A percentile compares a stretch with the other conserved stretches of the same genome.
Conservation (phyloP, 352 stramenopile genomes). For the Globisporangium carolinianum region DNA sequence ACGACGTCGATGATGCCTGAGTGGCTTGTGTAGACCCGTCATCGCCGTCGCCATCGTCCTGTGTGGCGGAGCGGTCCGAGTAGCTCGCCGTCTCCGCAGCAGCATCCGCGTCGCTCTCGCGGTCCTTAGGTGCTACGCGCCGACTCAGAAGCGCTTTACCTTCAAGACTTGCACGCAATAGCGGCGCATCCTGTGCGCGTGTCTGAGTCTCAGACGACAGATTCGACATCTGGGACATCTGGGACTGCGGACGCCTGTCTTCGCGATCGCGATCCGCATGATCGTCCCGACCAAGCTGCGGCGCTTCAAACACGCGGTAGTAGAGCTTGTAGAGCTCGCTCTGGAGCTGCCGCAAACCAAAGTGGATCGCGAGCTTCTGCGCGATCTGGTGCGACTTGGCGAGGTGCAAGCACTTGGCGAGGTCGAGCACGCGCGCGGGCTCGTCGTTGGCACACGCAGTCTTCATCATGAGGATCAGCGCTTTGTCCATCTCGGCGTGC, state of each 20-base stretch:
- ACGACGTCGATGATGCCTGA: slow-evolving; percentile 9
- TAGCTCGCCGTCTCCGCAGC: no score
- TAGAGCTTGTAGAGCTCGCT: slow-evolving; percentile 72
- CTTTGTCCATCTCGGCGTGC: slow-evolving; percentile 79
- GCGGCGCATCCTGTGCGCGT: not conserved
- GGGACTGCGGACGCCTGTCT: no score
- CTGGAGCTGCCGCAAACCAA: slow-evolving; percentile 63
- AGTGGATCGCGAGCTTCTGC: slow-evolving; percentile 77
- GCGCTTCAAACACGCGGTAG: slow-evolving; percentile 47
- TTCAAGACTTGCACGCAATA: slow-evolving; percentile 6
- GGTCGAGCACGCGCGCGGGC: slow-evolving; percentile 54
- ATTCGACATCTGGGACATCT: slow-evolving; percentile 1
- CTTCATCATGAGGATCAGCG: slow-evolving; percentile 82
- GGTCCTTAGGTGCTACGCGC: not conserved
- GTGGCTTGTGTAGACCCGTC: not conserved
- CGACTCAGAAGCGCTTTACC: slow-evolving; percentile 15
- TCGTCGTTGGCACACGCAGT: slow-evolving; percentile 61
- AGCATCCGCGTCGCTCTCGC: no score
- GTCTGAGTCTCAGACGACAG: not conserved
- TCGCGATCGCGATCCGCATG: not conserved
- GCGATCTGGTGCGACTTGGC: slow-evolving; percentile 83
- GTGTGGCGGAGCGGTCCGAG: not conserved
- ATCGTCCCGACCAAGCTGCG: slow-evolving; percentile 8
- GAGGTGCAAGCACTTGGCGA: slow-evolving; percentile 75
- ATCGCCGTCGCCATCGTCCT: not conserved